Conservation (phyloP, 352 stramenopile species). For the Peronospora farinosa region DNA sequence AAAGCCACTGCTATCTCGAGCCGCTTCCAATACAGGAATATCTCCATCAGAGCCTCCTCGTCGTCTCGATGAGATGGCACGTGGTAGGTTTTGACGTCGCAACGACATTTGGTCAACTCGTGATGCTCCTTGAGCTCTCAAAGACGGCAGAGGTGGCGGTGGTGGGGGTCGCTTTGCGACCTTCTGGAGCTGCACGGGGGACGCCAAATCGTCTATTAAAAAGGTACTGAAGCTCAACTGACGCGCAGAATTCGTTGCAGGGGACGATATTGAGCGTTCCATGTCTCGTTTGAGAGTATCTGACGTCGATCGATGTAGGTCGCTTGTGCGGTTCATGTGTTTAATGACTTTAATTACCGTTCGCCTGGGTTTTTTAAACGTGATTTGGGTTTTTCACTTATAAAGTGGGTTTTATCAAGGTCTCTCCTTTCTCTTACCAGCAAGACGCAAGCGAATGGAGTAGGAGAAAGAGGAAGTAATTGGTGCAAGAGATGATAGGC, state of each 20-base stretch:
- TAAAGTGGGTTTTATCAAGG: background rate
- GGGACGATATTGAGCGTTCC: constrained; percentile 10
- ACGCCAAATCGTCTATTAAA: constrained; percentile 46
- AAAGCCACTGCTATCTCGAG: constrained; percentile 36
- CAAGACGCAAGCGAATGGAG: background rate
- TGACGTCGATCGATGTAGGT: constrained; percentile 8
- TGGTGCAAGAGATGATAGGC: background rate
- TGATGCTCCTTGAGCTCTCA: constrained; percentile 11
- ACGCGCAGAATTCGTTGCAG: constrained; percentile 9
- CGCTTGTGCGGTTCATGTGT: constrained; percentile 22
- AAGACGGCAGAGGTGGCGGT: constrained; percentile 20
- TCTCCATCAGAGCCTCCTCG: constrained; percentile 37
- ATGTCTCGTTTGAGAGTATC: constrained; percentile 18
- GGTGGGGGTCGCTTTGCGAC: constrained; percentile 12
- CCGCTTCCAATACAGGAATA: constrained; percentile 62
- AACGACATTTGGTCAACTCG: constrained; percentile 5
- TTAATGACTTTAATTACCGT: background rate
- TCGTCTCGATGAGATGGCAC: constrained; percentile 1
- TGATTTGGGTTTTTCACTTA: no score
- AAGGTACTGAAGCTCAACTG: constrained; percentile 50
- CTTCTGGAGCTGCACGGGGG: constrained; percentile 24
- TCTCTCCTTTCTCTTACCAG: background rate
- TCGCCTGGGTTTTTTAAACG: background rate
- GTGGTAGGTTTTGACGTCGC: constrained; percentile 5
- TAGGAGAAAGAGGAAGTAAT: constrained; percentile 8